phyloP scores from a whole-genome alignment of 2,329 filamentous ascomycete species.

The Sclerotinia nivalis region DNA sequence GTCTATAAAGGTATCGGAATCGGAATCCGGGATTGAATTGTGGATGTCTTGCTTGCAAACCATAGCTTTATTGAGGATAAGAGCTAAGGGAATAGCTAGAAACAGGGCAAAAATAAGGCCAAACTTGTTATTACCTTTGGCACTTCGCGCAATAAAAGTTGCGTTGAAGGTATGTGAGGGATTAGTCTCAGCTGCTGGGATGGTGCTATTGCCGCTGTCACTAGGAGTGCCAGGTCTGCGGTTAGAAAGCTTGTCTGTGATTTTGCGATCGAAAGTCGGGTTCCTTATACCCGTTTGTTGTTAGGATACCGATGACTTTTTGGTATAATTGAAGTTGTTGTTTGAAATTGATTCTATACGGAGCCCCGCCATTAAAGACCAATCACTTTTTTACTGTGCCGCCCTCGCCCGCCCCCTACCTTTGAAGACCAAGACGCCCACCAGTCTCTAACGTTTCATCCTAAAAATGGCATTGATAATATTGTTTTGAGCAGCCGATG shows the following conservation, averaged over 20 bases:
- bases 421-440: not conserved
- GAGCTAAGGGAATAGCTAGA: not conserved
- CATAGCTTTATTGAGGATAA: not conserved
- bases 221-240: no score
- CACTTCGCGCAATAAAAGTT: not conserved
- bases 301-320: not conserved
- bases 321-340: not conserved
- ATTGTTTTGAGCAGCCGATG: no score
- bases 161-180: not conserved
- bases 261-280: not conserved
- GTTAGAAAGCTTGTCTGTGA: not conserved
- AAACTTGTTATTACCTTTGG: not conserved
- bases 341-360: not conserved
- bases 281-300: not conserved
- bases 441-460: no score
- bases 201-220: not conserved
- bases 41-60: not conserved
- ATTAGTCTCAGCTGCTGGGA: not conserved
- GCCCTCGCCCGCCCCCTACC: not conserved
- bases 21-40: not conserved
- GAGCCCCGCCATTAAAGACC: not conserved
- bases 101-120: not conserved
- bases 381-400: not conserved
- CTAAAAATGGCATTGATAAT: no score
- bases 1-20: slow-evolving; percentile 4